Percentiles rank a stretch among this genome's conserved stretches.
phyloP scores from a whole-genome alignment of 148 eudicot genomes.

The Bassia scoparia region DNA sequence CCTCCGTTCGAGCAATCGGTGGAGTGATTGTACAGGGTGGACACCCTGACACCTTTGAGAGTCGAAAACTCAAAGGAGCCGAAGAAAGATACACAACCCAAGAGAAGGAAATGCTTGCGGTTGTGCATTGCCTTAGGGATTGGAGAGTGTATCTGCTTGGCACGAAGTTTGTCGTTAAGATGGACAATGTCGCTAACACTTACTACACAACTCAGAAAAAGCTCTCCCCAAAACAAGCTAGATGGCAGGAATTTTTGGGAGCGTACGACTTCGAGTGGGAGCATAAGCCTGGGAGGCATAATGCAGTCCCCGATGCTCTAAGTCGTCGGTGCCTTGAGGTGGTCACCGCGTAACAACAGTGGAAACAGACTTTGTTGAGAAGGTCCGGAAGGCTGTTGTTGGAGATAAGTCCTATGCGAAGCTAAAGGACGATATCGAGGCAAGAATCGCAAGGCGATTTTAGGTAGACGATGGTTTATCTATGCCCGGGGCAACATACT shows the following conservation, averaged over 20 bases:
- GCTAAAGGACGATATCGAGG: too few species aligned
- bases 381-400: too few species aligned
- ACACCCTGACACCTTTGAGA: not conserved
- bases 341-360: too few species aligned
- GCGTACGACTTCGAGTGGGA: not conserved
- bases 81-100: not conserved
- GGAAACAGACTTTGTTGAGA: too few species aligned
- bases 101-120: not conserved
- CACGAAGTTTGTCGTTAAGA: not conserved
- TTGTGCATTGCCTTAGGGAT: not conserved
- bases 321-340: too few species aligned
- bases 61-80: not conserved
- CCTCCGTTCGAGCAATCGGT: not conserved
- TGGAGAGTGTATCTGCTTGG: not conserved
- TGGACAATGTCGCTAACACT: not conserved
- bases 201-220: too few species aligned
- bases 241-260: too few species aligned
- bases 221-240: too few species aligned
- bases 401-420: too few species aligned
- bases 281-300: not conserved
- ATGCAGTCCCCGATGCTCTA: constrained; percentile 2
- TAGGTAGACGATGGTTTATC: too few species aligned
- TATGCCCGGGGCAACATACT: too few species aligned
- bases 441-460: too few species aligned
- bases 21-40: not conserved